Evolutionary conservation across 306 rosid genomes (phyloP), one percentile per base, ranked within the genome.

Genomic region (Inga laurina): DNA sequence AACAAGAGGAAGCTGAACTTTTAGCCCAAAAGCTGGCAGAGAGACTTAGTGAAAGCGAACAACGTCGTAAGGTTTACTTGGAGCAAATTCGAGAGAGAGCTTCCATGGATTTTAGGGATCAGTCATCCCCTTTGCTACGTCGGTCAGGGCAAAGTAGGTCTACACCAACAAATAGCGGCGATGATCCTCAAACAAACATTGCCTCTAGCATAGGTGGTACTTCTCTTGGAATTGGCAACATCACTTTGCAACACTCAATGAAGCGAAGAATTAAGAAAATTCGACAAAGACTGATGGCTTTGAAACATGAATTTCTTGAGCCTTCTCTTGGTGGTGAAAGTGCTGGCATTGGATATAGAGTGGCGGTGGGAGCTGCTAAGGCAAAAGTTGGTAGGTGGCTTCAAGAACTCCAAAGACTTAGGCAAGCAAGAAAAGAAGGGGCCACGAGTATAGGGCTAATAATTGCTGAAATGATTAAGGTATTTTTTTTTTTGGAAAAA

Each of bases 361-460:
- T 91, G 22, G 88, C 98, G 34, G 74, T 96, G 24, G 97, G 97
- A 81, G 94, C 97, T 89, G 97, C 99, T 44, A 92, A 92, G 91
- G 94, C 91, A 80, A 96, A 92, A 87, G 89, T 96, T 86, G 94
- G 98, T 48, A 90, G 97, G 82, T 96, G 98, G 98, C 99, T 96
- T 82, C 99, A 96, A 89, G 98, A 96, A 87, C 99, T 96, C 85
- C 94, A 93, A 85, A 93, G 91, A 81, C 98, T 96, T 83, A 88
- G 99, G 80, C 99, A 96, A 84, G 99, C 98, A 78, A 93, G 99
- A 88, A 96, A 96, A 92, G 99, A 96, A 92, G 99, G 99, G 74
- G 97, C 98, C 82, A 86, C 94, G 39, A 96, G 97, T 83, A 91
- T 96, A 54, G 99, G 97, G 82, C 84, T 93, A 81, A 93, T 93